Percentiles rank a stretch among this genome's conserved stretches.
phyloP scores from a whole-genome alignment of 2,329 filamentous ascomycete species.

The Fusarium longipes region DNA sequence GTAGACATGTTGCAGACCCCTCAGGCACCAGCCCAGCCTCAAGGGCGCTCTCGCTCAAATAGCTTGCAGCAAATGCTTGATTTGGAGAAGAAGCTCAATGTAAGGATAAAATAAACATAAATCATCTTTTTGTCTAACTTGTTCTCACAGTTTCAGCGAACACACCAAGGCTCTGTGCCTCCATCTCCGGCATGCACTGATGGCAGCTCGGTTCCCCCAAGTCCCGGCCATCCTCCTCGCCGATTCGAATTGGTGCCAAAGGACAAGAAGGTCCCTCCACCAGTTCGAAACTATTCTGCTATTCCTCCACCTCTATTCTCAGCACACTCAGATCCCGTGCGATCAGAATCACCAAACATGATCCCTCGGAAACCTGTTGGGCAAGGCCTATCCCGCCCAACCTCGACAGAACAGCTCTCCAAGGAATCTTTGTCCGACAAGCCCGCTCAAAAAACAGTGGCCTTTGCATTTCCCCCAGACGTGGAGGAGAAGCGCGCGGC shows the following conservation, averaged over 20 bases:
- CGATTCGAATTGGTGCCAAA: conserved; percentile 45
- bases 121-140: conserved; percentile 6
- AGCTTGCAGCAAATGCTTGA: conserved; percentile 70
- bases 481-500: conserved; percentile 54
- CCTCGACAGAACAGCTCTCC: conserved; percentile 20
- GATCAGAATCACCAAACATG: conserved; percentile 26
- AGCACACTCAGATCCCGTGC: conserved; percentile 16
- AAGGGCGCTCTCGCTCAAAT: conserved; percentile 51
- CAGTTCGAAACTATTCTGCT: conserved; percentile 43
- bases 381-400: conserved; percentile 2
- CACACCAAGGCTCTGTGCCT: conserved; percentile 32
- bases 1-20: conserved; percentile 32
- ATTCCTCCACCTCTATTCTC: conserved; percentile 39
- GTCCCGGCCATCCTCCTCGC: conserved; percentile 37
- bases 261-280: conserved; percentile 40
- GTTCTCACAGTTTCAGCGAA: conserved; percentile 29
- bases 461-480: conserved; percentile 49
- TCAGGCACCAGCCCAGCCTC: conserved; percentile 24
- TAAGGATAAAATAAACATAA: conserved; percentile 50
- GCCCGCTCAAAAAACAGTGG: conserved; percentile 46
- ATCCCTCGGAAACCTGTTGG: conserved; percentile 37
- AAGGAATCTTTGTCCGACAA: conserved; percentile 37
- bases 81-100: conserved; percentile 68
- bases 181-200: conserved; percentile 32
- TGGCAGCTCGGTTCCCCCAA: conserved; percentile 35